A percentile compares a stretch with the other conserved stretches of the same genome.
Evolutionary conservation across 768 basidiomycete species (phyloP).

Genomic region (Cubamyces sp.): DNA sequence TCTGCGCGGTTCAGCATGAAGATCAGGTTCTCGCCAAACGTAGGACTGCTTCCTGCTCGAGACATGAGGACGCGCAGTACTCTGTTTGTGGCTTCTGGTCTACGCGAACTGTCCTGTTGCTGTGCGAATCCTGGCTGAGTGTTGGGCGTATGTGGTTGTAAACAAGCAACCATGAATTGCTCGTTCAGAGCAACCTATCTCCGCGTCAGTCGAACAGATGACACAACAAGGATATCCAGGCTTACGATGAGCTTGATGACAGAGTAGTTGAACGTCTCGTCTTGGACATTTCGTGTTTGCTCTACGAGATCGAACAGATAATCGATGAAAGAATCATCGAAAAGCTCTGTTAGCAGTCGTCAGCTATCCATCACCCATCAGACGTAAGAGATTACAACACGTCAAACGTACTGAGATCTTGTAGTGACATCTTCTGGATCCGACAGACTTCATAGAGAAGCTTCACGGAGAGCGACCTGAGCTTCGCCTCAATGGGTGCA

Average conservation of each 20-base stretch:
- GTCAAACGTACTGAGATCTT: constrained; percentile 72
- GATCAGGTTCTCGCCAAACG: constrained; percentile 98
- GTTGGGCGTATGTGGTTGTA: constrained; percentile 40
- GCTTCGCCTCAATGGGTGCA: constrained; percentile 83
- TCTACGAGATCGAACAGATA: constrained; percentile 93
- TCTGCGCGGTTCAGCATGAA: constrained; percentile 99
- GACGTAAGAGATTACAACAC: no score
- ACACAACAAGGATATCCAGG: not conserved
- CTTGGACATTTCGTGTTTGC: constrained; percentile 82
- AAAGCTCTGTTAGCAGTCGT: constrained; percentile 56
- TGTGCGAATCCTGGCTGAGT: constrained; percentile 22
- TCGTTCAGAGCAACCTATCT: constrained; percentile 89
- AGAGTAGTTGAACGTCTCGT: constrained; percentile 94
- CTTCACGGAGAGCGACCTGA: constrained; percentile 70
- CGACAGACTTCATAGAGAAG: constrained; percentile 93
- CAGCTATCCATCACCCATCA: no score
- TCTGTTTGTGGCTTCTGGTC: constrained; percentile 63
- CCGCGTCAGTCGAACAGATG: not conserved
- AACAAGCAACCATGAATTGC: constrained; percentile 94
- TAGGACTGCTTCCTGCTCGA: constrained; percentile 85
- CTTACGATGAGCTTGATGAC: constrained; percentile 92
- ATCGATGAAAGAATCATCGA: constrained; percentile 84
- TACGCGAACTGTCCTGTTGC: constrained; percentile 22
- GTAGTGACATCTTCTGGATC: constrained; percentile 78
- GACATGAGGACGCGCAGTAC: constrained; percentile 83